Percentiles rank a stretch among this genome's conserved stretches.
These are phyloP conservation scores for Vicia sativa DNA, from an alignment of 306 rosid species.

Conservation along the genomic window DNA sequence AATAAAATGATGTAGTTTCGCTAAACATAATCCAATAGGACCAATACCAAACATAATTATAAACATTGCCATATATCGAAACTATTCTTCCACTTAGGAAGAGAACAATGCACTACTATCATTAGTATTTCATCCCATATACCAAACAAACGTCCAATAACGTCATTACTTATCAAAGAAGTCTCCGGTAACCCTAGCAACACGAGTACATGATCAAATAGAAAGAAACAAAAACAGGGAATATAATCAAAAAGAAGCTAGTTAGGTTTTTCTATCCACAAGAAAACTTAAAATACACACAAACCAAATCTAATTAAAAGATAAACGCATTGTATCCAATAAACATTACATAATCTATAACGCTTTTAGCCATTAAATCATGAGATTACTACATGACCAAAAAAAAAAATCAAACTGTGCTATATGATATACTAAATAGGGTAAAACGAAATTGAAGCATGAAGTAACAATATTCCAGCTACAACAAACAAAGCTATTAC, in stretches of 20 bases:
- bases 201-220: slow-evolving; percentile 13
- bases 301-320: neutral
- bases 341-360: too few relatives aligned
- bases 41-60: slow-evolving; percentile 24
- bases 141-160: neutral
- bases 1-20: neutral
- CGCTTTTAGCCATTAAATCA: too few relatives aligned
- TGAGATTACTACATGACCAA: too few relatives aligned
- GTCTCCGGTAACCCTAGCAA: slow-evolving; percentile 5
- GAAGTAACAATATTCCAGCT: slow-evolving; percentile 1
- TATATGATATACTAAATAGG: slow-evolving; percentile 8
- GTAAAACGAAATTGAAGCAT: slow-evolving; percentile 11
- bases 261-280: neutral
- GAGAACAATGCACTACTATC: too few relatives aligned
- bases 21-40: slow-evolving; percentile 12
- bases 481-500: neutral
- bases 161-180: neutral
- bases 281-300: neutral
- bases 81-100: too few relatives aligned
- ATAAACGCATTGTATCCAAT: too few relatives aligned
- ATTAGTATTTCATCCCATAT: too few relatives aligned
- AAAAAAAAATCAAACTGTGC: too few relatives aligned
- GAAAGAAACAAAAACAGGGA: neutral
- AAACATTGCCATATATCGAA: neutral
- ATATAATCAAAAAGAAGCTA: slow-evolving; percentile 4